Conservation (phyloP, 2,329 filamentous ascomycete species). For the Chaetomium strumarium region DNA sequence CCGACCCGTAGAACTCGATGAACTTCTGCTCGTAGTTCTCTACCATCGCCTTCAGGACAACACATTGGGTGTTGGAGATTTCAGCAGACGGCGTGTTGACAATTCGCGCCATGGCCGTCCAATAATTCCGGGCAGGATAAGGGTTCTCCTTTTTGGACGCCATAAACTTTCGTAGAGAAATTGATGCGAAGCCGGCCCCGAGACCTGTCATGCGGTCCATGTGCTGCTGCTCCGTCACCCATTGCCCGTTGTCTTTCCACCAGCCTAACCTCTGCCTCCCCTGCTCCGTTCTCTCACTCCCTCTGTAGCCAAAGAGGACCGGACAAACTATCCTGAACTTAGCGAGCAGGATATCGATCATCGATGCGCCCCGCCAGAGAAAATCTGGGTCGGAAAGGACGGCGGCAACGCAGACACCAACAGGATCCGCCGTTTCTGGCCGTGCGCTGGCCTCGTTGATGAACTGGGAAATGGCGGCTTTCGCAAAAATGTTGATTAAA, state of each 20-base stretch:
- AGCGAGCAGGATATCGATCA: slow-evolving; percentile 72
- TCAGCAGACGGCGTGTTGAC: slow-evolving; percentile 65
- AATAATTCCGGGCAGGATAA: slow-evolving; percentile 75
- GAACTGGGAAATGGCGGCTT: slow-evolving; percentile 60
- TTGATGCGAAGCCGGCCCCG: slow-evolving; percentile 74
- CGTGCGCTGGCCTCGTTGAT: slow-evolving; percentile 55
- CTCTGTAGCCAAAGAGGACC: slow-evolving; percentile 76
- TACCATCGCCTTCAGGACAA: slow-evolving; percentile 66
- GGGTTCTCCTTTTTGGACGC: slow-evolving; percentile 64
- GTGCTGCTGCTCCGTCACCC: slow-evolving; percentile 65
- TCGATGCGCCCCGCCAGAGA: slow-evolving; percentile 55
- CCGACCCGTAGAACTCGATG: slow-evolving; percentile 72
- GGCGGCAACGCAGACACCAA: slow-evolving; percentile 63
- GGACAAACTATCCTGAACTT: slow-evolving; percentile 80
- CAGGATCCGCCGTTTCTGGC: slow-evolving; percentile 59
- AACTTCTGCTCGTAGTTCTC: slow-evolving; percentile 69
- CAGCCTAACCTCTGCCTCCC: slow-evolving; percentile 69
- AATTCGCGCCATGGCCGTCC: slow-evolving; percentile 70
- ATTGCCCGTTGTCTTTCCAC: slow-evolving; percentile 56
- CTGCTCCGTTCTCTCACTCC: slow-evolving; percentile 64
- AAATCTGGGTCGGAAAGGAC: slow-evolving; percentile 62
- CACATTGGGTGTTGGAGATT: slow-evolving; percentile 66
- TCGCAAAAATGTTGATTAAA: slow-evolving; percentile 64
- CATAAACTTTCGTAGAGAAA: slow-evolving; percentile 77
- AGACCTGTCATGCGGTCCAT: slow-evolving; percentile 78